Conservation (phyloP, 768 basidiomycete species). For the Mycena metata region DNA sequence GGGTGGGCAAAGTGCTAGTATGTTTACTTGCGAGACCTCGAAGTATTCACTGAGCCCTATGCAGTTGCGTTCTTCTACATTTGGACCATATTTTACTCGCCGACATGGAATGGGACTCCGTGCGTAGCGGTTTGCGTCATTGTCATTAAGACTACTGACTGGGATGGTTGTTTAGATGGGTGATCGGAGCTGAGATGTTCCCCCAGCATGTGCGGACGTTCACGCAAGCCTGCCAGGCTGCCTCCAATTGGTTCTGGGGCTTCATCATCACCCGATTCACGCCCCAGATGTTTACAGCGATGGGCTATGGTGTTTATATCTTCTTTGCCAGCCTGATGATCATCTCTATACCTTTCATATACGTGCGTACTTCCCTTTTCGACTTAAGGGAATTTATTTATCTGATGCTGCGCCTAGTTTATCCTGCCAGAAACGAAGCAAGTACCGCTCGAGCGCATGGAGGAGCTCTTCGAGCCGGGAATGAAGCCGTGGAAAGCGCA, state of each 20-base stretch:
- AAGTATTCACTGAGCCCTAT: neutral
- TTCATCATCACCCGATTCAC: slow-evolving; percentile 55
- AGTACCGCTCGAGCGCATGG: slow-evolving; percentile 59
- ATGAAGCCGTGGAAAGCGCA: slow-evolving; percentile 53
- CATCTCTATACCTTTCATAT: slow-evolving; percentile 51
- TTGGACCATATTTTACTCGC: slow-evolving; percentile 55
- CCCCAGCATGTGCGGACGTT: slow-evolving; percentile 56
- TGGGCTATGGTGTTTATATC: slow-evolving; percentile 56
- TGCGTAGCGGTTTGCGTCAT: neutral
- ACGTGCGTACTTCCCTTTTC: slow-evolving; percentile 40
- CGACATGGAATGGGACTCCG: slow-evolving; percentile 61
- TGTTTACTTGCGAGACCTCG: slow-evolving; percentile 34
- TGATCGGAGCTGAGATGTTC: slow-evolving; percentile 59
- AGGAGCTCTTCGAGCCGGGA: slow-evolving; percentile 54
- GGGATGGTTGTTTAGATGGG: slow-evolving; percentile 45
- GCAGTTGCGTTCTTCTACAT: slow-evolving; percentile 54
- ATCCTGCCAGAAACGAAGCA: slow-evolving; percentile 58
- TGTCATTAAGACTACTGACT: neutral
- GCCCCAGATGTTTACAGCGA: slow-evolving; percentile 53
- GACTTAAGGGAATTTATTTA: neutral
- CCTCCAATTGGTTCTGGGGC: slow-evolving; percentile 53
- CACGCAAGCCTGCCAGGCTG: slow-evolving; percentile 54
- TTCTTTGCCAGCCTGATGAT: slow-evolving; percentile 53
- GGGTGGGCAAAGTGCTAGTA: slow-evolving; percentile 51
- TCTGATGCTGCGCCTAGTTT: slow-evolving; percentile 37